Evolutionary conservation across 805 yeast genomes (phyloP).

Genomic region (Candida methanosorbosa): DNA sequence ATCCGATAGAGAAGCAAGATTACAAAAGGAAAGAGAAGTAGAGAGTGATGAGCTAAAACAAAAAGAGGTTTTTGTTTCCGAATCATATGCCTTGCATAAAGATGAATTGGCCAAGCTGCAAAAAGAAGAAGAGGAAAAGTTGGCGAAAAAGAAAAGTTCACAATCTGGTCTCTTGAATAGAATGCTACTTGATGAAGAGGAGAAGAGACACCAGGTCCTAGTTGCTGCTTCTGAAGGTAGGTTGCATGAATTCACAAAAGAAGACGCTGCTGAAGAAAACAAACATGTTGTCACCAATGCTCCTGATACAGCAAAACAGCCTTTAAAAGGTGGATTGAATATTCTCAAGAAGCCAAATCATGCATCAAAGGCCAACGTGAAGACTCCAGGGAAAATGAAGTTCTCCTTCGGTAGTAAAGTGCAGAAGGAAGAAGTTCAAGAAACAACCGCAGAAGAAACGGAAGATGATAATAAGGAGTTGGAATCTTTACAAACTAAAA

Average conservation of each 20-base stretch:
- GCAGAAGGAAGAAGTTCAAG: too few species aligned
- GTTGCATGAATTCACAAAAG: conserved; percentile 1
- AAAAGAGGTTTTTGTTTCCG: conserved; percentile 39
- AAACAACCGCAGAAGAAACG: too few species aligned
- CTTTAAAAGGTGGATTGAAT: conserved; percentile 2
- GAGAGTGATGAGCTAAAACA: conserved; percentile 30
- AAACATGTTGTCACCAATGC: too few species aligned
- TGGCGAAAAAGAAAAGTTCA: conserved; percentile 3
- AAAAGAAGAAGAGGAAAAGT: background rate
- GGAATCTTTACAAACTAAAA: too few species aligned
- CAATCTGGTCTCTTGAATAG: background rate
- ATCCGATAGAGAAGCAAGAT: conserved; percentile 27
- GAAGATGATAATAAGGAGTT: too few species aligned
- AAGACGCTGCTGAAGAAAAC: background rate
- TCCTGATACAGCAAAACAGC: too few species aligned
- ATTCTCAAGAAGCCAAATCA: background rate
- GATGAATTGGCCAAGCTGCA: conserved; percentile 14
- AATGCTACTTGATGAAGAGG: conserved; percentile 2
- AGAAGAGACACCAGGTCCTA: conserved; percentile 3
- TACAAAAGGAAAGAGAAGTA: conserved; percentile 27
- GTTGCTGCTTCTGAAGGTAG: background rate
- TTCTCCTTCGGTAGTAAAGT: too few species aligned
- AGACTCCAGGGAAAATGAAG: too few species aligned
- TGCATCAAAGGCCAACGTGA: too few species aligned
- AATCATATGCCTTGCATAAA: conserved; percentile 34